Conservation (phyloP, 192 early-diverging fungal genomes). For the Coemansia sp. region DNA sequence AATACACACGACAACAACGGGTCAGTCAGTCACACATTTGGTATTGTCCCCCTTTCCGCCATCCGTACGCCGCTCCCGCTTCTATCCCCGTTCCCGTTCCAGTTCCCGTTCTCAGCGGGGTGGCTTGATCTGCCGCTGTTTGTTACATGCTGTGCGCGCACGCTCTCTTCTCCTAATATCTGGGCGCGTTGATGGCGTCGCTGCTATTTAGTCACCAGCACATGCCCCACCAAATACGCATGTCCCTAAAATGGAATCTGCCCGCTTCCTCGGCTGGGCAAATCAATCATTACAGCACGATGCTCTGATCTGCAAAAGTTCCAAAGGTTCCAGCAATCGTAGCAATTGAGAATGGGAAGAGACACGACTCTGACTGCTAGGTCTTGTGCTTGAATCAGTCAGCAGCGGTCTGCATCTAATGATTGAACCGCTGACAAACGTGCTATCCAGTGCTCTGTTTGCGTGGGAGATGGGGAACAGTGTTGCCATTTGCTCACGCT, state of each 20-base stretch:
- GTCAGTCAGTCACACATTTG: too few relatives aligned
- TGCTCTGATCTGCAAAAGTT: too few relatives aligned
- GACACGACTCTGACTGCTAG: background rate
- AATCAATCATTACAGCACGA: background rate
- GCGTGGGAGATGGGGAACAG: background rate
- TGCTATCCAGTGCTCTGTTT: background rate
- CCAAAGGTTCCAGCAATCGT: background rate
- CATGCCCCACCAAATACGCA: background rate
- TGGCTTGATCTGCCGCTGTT: constrained; percentile 8
- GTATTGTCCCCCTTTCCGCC: background rate
- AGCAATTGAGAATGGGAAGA: background rate
- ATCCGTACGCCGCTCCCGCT: background rate
- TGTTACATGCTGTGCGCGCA: background rate
- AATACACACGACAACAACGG: background rate
- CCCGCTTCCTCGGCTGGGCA: background rate
- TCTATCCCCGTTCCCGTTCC: background rate
- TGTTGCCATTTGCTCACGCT: background rate
- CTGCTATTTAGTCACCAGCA: background rate
- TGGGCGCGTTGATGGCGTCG: background rate
- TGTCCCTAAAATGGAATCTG: background rate
- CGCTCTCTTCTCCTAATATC: background rate
- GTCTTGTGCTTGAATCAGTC: background rate
- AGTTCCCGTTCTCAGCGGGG: background rate
- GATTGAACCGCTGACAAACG: background rate
- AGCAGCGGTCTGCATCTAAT: background rate